Evolutionary conservation across 2,329 filamentous ascomycete genomes (phyloP).

Genomic region (Aspergillus sclerotialis): DNA sequence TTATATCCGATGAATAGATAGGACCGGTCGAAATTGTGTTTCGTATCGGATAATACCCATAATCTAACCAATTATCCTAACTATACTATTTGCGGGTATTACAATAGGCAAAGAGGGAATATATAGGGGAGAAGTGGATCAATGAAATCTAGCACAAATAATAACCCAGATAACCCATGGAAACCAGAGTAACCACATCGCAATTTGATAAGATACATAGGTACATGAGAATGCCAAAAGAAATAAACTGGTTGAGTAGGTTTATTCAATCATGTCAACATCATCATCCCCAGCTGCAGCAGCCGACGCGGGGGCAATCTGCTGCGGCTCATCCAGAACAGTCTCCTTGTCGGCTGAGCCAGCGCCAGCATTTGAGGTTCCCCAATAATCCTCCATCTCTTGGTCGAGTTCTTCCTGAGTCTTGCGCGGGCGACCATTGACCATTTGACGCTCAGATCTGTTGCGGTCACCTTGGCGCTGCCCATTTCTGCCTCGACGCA

Average conservation of each 20-base stretch:
- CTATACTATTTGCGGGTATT: background rate
- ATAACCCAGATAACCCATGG: background rate
- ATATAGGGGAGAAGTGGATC: background rate
- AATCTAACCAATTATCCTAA: background rate
- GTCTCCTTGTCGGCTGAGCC: conserved; percentile 31
- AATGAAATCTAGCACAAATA: background rate
- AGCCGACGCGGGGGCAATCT: conserved; percentile 23
- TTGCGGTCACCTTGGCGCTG: conserved; percentile 39
- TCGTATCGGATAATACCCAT: background rate
- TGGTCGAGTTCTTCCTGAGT: conserved; percentile 87
- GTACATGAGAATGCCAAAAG: background rate
- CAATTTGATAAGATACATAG: background rate
- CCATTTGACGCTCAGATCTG: conserved; percentile 28
- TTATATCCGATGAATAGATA: no score
- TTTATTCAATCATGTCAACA: conserved; percentile 63
- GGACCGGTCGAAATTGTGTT: background rate
- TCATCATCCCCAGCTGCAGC: conserved; percentile 45
- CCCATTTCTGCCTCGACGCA: conserved; percentile 41
- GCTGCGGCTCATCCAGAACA: conserved; percentile 14
- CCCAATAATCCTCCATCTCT: conserved; percentile 96
- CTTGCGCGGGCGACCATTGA: conserved; percentile 61
- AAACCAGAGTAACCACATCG: background rate
- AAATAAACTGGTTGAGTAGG: no score
- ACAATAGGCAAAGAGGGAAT: background rate
- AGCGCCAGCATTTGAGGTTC: conserved; percentile 35